Evolutionary conservation across 208 protist species (phyloP).

Genomic region (Acanthamoeba lenticulata): DNA sequence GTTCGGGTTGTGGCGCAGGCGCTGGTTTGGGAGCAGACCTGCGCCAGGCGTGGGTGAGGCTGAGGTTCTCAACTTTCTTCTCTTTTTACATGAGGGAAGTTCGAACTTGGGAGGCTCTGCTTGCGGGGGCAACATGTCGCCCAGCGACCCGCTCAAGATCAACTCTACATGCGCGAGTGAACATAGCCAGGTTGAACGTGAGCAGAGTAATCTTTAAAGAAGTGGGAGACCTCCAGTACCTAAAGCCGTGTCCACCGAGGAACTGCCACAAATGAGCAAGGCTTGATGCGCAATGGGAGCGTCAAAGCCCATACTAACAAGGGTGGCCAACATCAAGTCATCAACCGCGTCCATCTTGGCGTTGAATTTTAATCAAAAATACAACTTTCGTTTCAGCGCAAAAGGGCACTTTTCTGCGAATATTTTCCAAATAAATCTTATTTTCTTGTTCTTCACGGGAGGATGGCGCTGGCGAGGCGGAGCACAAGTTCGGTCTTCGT

Average conservation of each 20-base stretch:
- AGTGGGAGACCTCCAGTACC: neutral
- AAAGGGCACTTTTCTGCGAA: too few species aligned
- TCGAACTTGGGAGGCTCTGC: neutral
- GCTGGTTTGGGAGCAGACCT: neutral
- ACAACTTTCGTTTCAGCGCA: neutral
- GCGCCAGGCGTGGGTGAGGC: neutral
- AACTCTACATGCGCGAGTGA: neutral
- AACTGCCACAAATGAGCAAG: neutral
- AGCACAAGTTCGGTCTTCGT: neutral
- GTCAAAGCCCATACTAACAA: conserved; percentile 52
- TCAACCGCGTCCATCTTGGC: too few species aligned
- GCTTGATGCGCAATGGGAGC: neutral
- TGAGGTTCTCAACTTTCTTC: too few species aligned
- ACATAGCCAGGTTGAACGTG: neutral
- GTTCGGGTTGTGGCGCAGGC: neutral
- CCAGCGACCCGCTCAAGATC: neutral
- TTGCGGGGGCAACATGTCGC: neutral
- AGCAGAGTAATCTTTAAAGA: neutral
- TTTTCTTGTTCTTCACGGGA: too few species aligned
- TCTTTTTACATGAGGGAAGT: neutral
- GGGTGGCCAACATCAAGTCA: conserved; percentile 40
- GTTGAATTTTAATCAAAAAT: too few species aligned
- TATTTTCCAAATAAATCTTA: too few species aligned
- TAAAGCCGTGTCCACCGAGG: neutral
- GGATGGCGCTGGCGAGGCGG: neutral